Evolutionary conservation across 139 green algal genomes (phyloP).

Genomic region (Microglena sp.): DNA sequence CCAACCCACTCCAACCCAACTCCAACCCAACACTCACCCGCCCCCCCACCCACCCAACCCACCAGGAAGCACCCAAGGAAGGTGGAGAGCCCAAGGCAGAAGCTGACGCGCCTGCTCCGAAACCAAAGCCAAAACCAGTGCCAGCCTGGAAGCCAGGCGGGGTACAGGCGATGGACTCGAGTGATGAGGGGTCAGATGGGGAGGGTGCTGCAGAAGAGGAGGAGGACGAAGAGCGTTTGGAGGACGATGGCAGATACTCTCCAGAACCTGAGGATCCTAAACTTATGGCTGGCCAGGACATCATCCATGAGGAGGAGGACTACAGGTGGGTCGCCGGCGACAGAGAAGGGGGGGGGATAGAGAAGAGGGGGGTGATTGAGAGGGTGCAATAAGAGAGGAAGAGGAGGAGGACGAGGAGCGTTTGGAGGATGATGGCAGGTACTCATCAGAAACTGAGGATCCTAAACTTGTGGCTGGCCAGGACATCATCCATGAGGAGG

Average conservation of each 20-base stretch:
- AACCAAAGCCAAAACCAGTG: too few relatives aligned
- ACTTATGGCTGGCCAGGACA: slow-evolving; percentile 37
- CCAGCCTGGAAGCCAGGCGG: too few relatives aligned
- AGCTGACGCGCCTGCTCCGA: too few relatives aligned
- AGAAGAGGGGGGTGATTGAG: background rate
- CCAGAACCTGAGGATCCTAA: slow-evolving; percentile 44
- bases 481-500: slow-evolving; percentile 65
- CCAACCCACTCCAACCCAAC: background rate
- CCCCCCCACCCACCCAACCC: background rate
- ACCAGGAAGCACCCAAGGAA: background rate
- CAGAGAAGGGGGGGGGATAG: background rate
- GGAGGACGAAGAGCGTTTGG: slow-evolving; percentile 24
- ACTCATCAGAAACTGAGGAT: slow-evolving; percentile 47
- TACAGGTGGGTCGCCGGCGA: too few relatives aligned
- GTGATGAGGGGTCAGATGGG: too few relatives aligned
- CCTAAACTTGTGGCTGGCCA: slow-evolving; percentile 28
- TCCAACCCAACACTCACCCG: background rate
- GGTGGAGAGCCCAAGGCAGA: background rate
- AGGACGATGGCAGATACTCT: slow-evolving; percentile 44
- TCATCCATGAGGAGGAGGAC: slow-evolving; percentile 72
- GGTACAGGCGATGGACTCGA: too few relatives aligned
- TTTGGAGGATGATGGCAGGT: slow-evolving; percentile 34
- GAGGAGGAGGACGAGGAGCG: slow-evolving; percentile 29
- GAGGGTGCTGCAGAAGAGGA: too few relatives aligned
- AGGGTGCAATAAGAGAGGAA: too few relatives aligned